Evolutionary conservation across 2,329 filamentous ascomycete genomes (phyloP).

Genomic region (Ophiostoma piceae): DNA sequence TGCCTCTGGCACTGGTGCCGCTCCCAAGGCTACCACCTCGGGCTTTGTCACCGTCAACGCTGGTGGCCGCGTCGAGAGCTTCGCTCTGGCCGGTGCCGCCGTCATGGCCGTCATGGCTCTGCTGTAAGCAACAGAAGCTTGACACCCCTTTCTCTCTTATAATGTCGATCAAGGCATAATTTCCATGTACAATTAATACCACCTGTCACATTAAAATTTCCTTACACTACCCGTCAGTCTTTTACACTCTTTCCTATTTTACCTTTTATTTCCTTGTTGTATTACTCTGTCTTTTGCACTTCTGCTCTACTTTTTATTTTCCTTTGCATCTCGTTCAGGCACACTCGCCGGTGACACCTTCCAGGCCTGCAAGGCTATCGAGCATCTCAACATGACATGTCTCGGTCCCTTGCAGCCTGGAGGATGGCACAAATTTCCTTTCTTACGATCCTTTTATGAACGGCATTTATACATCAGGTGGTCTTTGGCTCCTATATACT

Average conservation of each 20-base stretch:
- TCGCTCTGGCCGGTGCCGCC: conserved; percentile 42
- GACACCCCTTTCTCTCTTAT: background rate
- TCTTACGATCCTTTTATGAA: conserved; percentile 55
- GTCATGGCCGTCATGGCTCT: conserved; percentile 43
- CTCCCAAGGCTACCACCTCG: conserved; percentile 34
- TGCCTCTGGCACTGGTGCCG: conserved; percentile 29
- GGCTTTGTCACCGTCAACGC: conserved; percentile 37
- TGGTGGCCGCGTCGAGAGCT: conserved; percentile 35
- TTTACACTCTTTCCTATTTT: background rate
- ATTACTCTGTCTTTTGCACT: background rate
- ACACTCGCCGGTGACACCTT: background rate
- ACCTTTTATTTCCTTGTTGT: conserved; percentile 12
- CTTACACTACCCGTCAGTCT: background rate
- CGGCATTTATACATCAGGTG: conserved; percentile 32
- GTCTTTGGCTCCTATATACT: conserved; percentile 26
- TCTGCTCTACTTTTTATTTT: conserved; percentile 10
- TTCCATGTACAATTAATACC: conserved; percentile 24
- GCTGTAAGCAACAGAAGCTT: conserved; percentile 37
- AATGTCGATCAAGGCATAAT: conserved; percentile 25
- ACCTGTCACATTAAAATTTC: conserved; percentile 13
- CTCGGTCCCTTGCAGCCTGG: background rate
- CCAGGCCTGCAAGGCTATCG: background rate
- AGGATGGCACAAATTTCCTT: conserved; percentile 31
- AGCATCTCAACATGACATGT: background rate
- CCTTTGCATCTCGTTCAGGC: conserved; percentile 3